Base-by-base conservation (phyloP, 441 rosid genomes). In the Syzygium syzygioides region DNA sequence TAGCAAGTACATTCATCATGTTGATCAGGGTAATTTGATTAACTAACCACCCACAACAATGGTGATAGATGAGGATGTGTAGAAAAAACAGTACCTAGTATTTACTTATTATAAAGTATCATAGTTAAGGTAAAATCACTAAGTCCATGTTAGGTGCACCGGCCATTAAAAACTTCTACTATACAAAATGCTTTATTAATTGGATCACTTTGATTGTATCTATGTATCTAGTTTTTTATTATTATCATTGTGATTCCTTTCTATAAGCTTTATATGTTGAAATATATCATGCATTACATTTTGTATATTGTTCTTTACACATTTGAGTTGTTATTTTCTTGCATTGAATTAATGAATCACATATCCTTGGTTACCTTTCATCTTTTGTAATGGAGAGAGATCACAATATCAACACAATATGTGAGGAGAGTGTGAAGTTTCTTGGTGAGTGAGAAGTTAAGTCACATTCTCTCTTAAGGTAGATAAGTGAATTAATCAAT, bases 231-330 rank as follows among this genome's bases (percentile, higher is more conserved):
- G 45, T 66, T 66, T 66, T 10, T 0, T 13, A 32, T 20, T 66
- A n/a, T n/a, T 62, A 62, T 62, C 34, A 0, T 3, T 62, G 8
- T 1, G 0, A n/a, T 62, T 30, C 68, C 32, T 17, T 62, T n/a
- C 68, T 62, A 62, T 62, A 62, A 28, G 68, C 17, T 62, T 62
- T 62, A 8, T 0, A 62, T 62, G 68, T 17, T n/a, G n/a, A 14
- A 28, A 14, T 55, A 55, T 62, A 62, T 53, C 17, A n/a, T 14
- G 19, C 30, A 28, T n/a, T 62, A 62, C 34, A 62, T n/a, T 17
- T 62, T 62, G 19, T 28, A 32, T 18, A 6, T 32, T 2, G 4
- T 54, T 54, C 19, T 14, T 62, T n/a, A 28, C 34, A n/a, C 34
- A n/a, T 14, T 1, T 60, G 32, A 60, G 0, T 60, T 28, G 7